phyloP scores from a whole-genome alignment of 805 yeast genomes.

The Ogataea haglerorum region DNA sequence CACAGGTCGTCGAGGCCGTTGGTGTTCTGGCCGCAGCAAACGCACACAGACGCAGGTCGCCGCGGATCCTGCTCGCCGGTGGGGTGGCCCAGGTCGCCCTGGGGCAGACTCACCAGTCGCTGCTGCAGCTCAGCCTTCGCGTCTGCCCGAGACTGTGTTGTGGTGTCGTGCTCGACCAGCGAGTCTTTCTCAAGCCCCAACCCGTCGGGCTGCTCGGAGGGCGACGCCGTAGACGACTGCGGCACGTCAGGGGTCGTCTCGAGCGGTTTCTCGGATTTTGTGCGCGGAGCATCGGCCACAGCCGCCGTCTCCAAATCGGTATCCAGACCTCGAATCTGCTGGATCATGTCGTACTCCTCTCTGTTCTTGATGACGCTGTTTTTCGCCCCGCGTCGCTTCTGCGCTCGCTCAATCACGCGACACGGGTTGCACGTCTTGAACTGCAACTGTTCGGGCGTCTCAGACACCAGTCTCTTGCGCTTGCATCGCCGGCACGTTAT shows the following conservation, averaged over 20 bases:
- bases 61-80: slow-evolving; percentile 2
- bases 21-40: slow-evolving; percentile 11
- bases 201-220: slow-evolving; percentile 1
- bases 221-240: slow-evolving; percentile 1
- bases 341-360: slow-evolving; percentile 16
- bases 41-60: slow-evolving; percentile 11
- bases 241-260: slow-evolving; percentile 1
- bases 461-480: slow-evolving; percentile 51
- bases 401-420: slow-evolving; percentile 49
- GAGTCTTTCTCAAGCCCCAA: background rate
- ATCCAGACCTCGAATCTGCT: slow-evolving; percentile 12
- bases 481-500: slow-evolving; percentile 55
- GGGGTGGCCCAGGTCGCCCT: background rate
- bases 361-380: slow-evolving; percentile 18
- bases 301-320: no score
- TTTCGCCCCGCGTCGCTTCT: slow-evolving; percentile 30
- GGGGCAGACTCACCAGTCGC: background rate
- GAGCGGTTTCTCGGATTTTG: no score
- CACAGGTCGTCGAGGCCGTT: slow-evolving; percentile 21
- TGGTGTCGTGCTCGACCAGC: no score
- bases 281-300: no score
- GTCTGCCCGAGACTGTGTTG: no score
- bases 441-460: slow-evolving; percentile 53
- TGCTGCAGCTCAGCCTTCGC: background rate
- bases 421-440: slow-evolving; percentile 59